phyloP scores from a whole-genome alignment of 495 filamentous ascomycete species.

The Sordaria brevicollis region DNA sequence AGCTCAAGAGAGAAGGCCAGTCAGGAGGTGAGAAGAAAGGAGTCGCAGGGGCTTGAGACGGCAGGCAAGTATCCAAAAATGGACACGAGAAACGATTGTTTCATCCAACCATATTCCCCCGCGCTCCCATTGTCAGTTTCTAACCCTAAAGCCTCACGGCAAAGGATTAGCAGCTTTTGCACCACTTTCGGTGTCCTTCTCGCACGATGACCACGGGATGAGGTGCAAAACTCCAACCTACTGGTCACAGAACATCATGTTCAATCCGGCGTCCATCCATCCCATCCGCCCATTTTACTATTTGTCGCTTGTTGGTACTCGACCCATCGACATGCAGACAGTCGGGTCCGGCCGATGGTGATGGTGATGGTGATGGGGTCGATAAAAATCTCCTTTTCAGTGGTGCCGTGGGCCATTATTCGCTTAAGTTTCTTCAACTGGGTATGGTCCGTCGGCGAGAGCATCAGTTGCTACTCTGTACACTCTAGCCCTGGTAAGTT shows the following conservation, averaged over 20 bases:
- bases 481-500: too few species aligned
- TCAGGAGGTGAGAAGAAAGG: background rate
- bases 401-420: background rate
- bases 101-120: slow-evolving; percentile 32
- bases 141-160: background rate
- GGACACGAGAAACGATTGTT: slow-evolving; percentile 44
- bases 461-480: background rate
- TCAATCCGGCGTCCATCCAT: background rate
- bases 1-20: background rate
- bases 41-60: slow-evolving; percentile 10
- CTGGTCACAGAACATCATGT: background rate
- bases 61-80: slow-evolving; percentile 31
- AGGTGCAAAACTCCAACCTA: background rate
- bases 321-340: background rate
- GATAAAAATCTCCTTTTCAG: background rate
- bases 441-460: background rate
- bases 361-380: background rate
- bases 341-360: background rate
- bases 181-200: background rate
- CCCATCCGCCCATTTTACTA: background rate
- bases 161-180: background rate
- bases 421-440: background rate
- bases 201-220: background rate
- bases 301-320: background rate
- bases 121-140: background rate